phyloP scores from a whole-genome alignment of 2,329 filamentous ascomycete species.

The Colletotrichum musae region DNA sequence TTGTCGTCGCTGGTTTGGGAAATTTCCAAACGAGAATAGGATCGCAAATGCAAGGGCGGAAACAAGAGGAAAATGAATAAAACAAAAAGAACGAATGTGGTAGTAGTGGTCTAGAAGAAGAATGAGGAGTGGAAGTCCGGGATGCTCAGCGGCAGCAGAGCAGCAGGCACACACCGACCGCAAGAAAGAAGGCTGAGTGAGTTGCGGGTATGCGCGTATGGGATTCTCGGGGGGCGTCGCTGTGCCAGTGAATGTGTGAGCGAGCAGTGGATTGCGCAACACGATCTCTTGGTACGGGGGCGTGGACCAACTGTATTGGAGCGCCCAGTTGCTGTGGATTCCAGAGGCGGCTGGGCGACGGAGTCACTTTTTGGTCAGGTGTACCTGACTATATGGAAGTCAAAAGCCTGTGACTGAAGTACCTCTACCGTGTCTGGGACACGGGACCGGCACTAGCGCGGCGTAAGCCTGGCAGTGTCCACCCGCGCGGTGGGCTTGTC shows the following conservation, averaged over 20 bases:
- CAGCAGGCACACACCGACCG: conserved; percentile 10
- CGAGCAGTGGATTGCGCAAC: conserved; percentile 39
- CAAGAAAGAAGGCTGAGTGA: conserved; percentile 14
- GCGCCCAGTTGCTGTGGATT: conserved; percentile 38
- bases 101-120: conserved; percentile 28
- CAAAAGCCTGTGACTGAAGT: conserved; percentile 22
- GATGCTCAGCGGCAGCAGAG: conserved; percentile 19
- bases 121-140: conserved; percentile 36
- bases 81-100: conserved; percentile 32
- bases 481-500: conserved; percentile 9
- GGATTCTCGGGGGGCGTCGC: conserved; percentile 25
- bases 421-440: conserved; percentile 24
- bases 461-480: conserved; percentile 21
- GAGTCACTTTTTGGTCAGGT: conserved; percentile 34
- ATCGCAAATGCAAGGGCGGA: conserved; percentile 10
- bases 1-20: neutral
- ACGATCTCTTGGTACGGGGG: conserved; percentile 41
- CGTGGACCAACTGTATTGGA: conserved; percentile 39
- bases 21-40: neutral
- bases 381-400: conserved; percentile 26
- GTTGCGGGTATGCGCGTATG: neutral
- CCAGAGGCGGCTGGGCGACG: conserved; percentile 37
- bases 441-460: conserved; percentile 5
- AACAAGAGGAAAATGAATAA: conserved; percentile 25
- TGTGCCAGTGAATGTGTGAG: conserved; percentile 8